Evolutionary conservation across 1,284 basidiomycete genomes (phyloP).

Genomic region (Hortiboletus rubellus): DNA sequence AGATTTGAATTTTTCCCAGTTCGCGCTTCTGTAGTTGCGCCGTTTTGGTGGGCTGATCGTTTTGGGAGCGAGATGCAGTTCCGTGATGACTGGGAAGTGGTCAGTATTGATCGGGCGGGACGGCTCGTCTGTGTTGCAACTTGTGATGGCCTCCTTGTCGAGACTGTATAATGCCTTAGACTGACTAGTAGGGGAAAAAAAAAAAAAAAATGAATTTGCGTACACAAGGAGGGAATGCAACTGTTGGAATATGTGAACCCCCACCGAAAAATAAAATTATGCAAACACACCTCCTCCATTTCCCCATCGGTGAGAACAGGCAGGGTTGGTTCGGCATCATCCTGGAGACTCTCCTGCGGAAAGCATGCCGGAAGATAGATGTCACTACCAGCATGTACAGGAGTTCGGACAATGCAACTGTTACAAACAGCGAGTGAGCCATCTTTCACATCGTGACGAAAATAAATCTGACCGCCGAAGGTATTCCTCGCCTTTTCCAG

Average conservation of each 20-base stretch:
- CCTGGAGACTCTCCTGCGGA: conserved; percentile 29
- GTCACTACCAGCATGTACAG: conserved; percentile 40
- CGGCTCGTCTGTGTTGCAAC: too few relatives aligned
- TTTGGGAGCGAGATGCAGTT: too few relatives aligned
- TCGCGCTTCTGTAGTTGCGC: too few relatives aligned
- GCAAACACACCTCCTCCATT: conserved; percentile 22
- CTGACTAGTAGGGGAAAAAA: not conserved
- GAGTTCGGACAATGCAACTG: conserved; percentile 50
- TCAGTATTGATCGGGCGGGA: too few relatives aligned
- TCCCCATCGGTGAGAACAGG: conserved; percentile 24
- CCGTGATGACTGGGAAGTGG: too few relatives aligned
- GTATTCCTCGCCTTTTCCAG: conserved; percentile 56
- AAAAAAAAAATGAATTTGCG: conserved; percentile 26
- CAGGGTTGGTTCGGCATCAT: not conserved
- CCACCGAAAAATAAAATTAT: not conserved
- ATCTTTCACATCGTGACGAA: not conserved
- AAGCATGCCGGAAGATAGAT: conserved; percentile 46
- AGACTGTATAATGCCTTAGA: conserved; percentile 29
- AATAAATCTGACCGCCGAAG: conserved; percentile 38
- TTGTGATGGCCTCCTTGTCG: too few relatives aligned
- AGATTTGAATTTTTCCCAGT: too few relatives aligned
- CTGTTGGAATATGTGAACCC: conserved; percentile 31
- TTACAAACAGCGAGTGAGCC: not conserved
- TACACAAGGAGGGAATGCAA: conserved; percentile 60
- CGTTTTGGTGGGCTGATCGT: too few relatives aligned